A percentile compares a stretch with the other conserved stretches of the same genome.
Evolutionary conservation across 2,329 filamentous ascomycete genomes (phyloP).

Genomic region (Penicillium sp.): DNA sequence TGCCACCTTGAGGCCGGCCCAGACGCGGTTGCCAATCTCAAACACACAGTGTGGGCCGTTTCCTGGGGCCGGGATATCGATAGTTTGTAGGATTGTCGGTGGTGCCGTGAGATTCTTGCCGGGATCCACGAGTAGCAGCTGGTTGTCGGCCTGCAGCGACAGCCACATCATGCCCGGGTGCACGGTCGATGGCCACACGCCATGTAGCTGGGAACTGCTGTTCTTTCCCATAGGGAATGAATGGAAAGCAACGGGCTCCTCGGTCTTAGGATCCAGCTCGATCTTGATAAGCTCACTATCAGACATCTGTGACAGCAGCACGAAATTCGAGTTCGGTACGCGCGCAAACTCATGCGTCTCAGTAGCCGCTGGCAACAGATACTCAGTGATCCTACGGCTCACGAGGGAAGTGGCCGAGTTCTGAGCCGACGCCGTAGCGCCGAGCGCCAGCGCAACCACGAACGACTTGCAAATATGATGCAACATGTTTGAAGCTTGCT

Average conservation of each 20-base stretch:
- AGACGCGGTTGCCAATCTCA: constrained; percentile 23
- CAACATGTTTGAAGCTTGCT: constrained; percentile 11
- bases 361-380: constrained; percentile 23
- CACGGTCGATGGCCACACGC: constrained; percentile 19
- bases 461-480: constrained; percentile 17
- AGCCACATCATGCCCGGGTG: constrained; percentile 24
- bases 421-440: constrained; percentile 14
- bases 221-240: constrained; percentile 21
- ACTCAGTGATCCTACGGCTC: constrained; percentile 26
- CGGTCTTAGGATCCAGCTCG: constrained; percentile 19
- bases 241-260: constrained; percentile 21
- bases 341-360: constrained; percentile 27
- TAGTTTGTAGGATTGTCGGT: constrained; percentile 16
- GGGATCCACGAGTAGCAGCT: constrained; percentile 22
- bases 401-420: constrained; percentile 15
- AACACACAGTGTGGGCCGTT: constrained; percentile 24
- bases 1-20: constrained; percentile 23
- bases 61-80: constrained; percentile 18
- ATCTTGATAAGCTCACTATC: constrained; percentile 30
- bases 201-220: constrained; percentile 20
- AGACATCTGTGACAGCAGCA: constrained; percentile 29
- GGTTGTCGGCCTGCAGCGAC: constrained; percentile 21
- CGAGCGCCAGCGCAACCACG: constrained; percentile 16
- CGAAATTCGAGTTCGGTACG: constrained; percentile 27
- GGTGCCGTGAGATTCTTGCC: constrained; percentile 16